These are phyloP conservation scores for Cutaneotrichosporon dermatis DNA, from an alignment of 1,284 basidiomycete species.

Conservation along the genomic window DNA sequence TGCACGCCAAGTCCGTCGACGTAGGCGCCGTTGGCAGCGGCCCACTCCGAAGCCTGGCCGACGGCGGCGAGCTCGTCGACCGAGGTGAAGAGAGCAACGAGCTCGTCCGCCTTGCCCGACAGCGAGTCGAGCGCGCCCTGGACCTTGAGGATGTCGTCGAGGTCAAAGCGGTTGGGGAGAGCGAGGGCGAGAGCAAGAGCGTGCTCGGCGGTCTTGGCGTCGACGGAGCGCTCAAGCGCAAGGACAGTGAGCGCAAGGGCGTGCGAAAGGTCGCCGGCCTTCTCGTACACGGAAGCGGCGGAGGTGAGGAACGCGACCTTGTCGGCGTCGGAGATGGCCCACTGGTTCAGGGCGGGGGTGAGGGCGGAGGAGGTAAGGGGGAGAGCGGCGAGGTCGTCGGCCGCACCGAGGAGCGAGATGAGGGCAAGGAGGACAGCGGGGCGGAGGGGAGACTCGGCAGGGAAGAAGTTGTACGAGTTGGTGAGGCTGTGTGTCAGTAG, in stretches of 20 bases:
- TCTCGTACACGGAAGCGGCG: constrained; percentile 62
- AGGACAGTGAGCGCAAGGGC: constrained; percentile 54
- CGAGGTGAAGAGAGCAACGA: constrained; percentile 51
- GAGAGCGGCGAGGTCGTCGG: constrained; percentile 62
- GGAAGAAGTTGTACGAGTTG: constrained; percentile 80
- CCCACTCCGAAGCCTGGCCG: constrained; percentile 67
- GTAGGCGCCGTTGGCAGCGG: constrained; percentile 53
- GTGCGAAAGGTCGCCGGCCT: constrained; percentile 54
- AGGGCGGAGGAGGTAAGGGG: constrained; percentile 61
- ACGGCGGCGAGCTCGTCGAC: constrained; percentile 66
- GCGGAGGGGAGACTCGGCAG: constrained; percentile 64
- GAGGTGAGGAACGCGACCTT: constrained; percentile 66
- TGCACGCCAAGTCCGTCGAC: constrained; percentile 59
- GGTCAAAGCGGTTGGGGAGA: constrained; percentile 67
- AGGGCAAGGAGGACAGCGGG: constrained; percentile 64
- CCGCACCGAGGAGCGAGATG: constrained; percentile 54
- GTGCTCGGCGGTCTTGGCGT: constrained; percentile 34
- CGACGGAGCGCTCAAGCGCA: constrained; percentile 54
- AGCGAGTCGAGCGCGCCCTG: constrained; percentile 34
- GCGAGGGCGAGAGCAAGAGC: constrained; percentile 59
- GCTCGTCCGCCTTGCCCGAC: constrained; percentile 33
- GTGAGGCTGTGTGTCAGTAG: constrained; percentile 58
- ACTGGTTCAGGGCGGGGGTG: constrained; percentile 70
- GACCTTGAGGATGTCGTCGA: constrained; percentile 64
- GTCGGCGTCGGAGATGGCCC: constrained; percentile 64